Percentiles rank a stretch among this genome's conserved stretches.
Evolutionary conservation across 257 asterid genomes (phyloP).

Genomic region (Salvia rosmarinus): DNA sequence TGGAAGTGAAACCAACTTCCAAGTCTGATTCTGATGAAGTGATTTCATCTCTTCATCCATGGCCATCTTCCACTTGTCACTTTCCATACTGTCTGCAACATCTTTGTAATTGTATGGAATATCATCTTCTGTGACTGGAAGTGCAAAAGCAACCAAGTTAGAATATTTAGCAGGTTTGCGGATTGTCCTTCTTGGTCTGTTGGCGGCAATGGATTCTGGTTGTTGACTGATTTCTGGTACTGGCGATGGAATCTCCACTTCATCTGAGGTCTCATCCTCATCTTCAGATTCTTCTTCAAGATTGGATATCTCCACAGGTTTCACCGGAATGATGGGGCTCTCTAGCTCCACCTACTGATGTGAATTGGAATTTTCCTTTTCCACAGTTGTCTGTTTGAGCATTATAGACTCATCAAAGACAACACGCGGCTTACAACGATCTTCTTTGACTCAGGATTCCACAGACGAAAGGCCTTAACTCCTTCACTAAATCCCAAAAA

Average conservation of each 20-base stretch:
- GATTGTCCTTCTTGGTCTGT: background rate
- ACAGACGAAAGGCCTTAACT: background rate
- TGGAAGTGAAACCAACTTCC: too few species aligned
- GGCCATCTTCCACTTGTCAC: background rate
- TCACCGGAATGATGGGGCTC: background rate
- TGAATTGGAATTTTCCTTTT: background rate
- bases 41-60: conserved; percentile 20
- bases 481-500: background rate
- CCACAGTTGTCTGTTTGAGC: background rate
- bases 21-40: too few species aligned
- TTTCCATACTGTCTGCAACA: background rate
- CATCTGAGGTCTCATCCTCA: background rate
- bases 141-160: background rate
- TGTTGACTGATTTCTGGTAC: background rate
- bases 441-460: background rate
- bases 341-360: background rate
- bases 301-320: background rate
- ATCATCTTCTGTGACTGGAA: background rate
- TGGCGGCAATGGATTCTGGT: background rate
- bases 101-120: background rate
- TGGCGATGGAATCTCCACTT: background rate
- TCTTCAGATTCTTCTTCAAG: background rate
- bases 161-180: background rate
- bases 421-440: background rate
- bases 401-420: conserved; percentile 10